Evolutionary conservation across 768 basidiomycete species (phyloP).

Genomic region (Rhodosporidiobolus odoratus): DNA sequence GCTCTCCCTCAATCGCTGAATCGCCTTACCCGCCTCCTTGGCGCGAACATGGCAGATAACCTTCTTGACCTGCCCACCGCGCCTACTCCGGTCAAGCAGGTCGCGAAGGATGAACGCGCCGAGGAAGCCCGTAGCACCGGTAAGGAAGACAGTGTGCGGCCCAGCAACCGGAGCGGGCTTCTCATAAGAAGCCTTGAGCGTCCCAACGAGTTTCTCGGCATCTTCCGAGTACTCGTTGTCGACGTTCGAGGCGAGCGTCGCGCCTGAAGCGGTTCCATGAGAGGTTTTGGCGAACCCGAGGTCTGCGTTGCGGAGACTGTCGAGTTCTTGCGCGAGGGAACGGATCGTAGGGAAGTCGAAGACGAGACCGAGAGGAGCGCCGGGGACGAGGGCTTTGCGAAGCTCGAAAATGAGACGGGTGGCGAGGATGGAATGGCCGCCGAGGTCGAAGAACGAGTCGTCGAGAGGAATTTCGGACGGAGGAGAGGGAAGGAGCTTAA

Average conservation of each 20-base stretch:
- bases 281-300: slow-evolving; percentile 58
- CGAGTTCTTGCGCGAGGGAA: slow-evolving; percentile 70
- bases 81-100: slow-evolving; percentile 54
- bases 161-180: slow-evolving; percentile 38
- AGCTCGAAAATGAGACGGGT: slow-evolving; percentile 96
- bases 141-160: slow-evolving; percentile 72
- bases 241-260: slow-evolving; percentile 4
- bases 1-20: slow-evolving; percentile 65
- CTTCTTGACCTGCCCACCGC: slow-evolving; percentile 62
- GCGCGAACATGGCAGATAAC: slow-evolving; percentile 90
- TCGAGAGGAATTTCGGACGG: slow-evolving; percentile 66
- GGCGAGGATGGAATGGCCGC: slow-evolving; percentile 96
- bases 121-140: slow-evolving; percentile 93
- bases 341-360: slow-evolving; percentile 84
- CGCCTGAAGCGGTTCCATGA: slow-evolving; percentile 24
- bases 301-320: slow-evolving; percentile 68
- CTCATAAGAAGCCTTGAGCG: slow-evolving; percentile 60
- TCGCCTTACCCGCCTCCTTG: slow-evolving; percentile 57
- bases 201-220: slow-evolving; percentile 58
- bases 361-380: slow-evolving; percentile 83
- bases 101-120: slow-evolving; percentile 86
- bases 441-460: slow-evolving; percentile 96
- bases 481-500: slow-evolving; percentile 65
- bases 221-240: slow-evolving; percentile 68
- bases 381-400: slow-evolving; percentile 80